These are phyloP conservation scores for Fusarium phyllophilum DNA, from an alignment of 2,329 filamentous ascomycete species.

Conservation along the genomic window DNA sequence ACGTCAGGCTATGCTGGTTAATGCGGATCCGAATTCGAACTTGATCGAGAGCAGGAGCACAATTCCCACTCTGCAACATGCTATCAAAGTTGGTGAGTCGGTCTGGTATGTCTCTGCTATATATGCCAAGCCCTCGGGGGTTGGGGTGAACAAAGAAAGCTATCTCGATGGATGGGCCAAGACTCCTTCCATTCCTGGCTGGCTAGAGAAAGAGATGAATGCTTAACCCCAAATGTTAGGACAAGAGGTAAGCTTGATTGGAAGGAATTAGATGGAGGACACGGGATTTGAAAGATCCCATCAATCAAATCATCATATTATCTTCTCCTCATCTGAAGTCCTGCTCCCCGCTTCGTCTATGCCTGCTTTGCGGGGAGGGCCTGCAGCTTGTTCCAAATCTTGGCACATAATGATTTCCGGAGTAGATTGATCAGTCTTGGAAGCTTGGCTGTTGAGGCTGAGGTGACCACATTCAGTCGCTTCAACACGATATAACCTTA, in stretches of 20 bases:
- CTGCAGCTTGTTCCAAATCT: conserved; percentile 16
- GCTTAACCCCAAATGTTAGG: conserved; percentile 30
- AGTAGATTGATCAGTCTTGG: conserved; percentile 15
- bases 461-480: conserved; percentile 26
- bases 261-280: conserved; percentile 16
- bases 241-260: conserved; percentile 8
- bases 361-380: conserved; percentile 25
- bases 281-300: conserved; percentile 34
- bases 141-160: conserved; percentile 59
- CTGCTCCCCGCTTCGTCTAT: conserved; percentile 18
- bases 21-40: conserved; percentile 84
- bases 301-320: conserved; percentile 37
- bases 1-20: conserved; percentile 72
- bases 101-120: conserved; percentile 77
- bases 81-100: conserved; percentile 65
- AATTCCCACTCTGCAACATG: conserved; percentile 74
- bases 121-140: conserved; percentile 72
- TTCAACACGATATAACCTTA: conserved; percentile 27
- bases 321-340: conserved; percentile 30
- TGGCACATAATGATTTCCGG: conserved; percentile 29
- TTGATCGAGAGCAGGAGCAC: conserved; percentile 77
- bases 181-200: conserved; percentile 66
- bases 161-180: conserved; percentile 71
- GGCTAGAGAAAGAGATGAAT: conserved; percentile 66
- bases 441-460: conserved; percentile 32